Conservation (phyloP, 2,329 filamentous ascomycete genomes). For the Calonectria pteridis region DNA sequence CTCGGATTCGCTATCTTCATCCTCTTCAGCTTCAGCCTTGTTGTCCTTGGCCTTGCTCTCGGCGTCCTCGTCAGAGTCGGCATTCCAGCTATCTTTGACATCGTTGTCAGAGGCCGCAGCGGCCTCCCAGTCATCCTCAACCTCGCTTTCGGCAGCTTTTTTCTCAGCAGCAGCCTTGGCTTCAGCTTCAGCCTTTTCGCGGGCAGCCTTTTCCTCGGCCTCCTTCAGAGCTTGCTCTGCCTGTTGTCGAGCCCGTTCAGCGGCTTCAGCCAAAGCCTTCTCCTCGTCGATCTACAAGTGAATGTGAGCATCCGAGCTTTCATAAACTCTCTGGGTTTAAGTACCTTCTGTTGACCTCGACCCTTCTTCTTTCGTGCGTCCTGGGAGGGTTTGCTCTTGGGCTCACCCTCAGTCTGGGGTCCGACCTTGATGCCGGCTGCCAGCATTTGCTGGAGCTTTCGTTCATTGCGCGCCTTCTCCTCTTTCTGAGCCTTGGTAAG, state of each 20-base stretch:
- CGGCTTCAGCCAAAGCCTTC: slow-evolving; percentile 81
- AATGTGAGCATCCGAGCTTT: slow-evolving; percentile 23
- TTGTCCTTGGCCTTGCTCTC: slow-evolving; percentile 63
- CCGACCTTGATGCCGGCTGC: slow-evolving; percentile 81
- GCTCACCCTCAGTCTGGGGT: slow-evolving; percentile 67
- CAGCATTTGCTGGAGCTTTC: slow-evolving; percentile 87
- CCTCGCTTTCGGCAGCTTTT: slow-evolving; percentile 68
- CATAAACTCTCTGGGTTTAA: neutral
- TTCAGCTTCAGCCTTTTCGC: slow-evolving; percentile 68
- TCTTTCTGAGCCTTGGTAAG: slow-evolving; percentile 88
- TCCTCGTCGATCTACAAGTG: slow-evolving; percentile 77
- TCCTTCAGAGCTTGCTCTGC: slow-evolving; percentile 76
- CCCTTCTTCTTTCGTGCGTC: slow-evolving; percentile 86
- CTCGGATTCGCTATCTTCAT: slow-evolving; percentile 68
- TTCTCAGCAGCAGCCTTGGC: slow-evolving; percentile 67
- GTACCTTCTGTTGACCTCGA: slow-evolving; percentile 69
- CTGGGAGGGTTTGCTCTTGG: slow-evolving; percentile 83
- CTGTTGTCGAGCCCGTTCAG: slow-evolving; percentile 75
- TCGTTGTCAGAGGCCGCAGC: slow-evolving; percentile 82
- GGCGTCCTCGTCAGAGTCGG: slow-evolving; percentile 75
- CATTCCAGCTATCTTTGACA: slow-evolving; percentile 96
- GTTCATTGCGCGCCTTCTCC: slow-evolving; percentile 82
- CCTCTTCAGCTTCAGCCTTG: slow-evolving; percentile 47
- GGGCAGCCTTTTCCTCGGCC: slow-evolving; percentile 70
- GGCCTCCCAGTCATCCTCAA: slow-evolving; percentile 90